Percentiles rank a stretch among this genome's conserved stretches.
Conservation (phyloP, 225 moss, liverwort and hornwort species). For the Marchantia paleacea region DNA sequence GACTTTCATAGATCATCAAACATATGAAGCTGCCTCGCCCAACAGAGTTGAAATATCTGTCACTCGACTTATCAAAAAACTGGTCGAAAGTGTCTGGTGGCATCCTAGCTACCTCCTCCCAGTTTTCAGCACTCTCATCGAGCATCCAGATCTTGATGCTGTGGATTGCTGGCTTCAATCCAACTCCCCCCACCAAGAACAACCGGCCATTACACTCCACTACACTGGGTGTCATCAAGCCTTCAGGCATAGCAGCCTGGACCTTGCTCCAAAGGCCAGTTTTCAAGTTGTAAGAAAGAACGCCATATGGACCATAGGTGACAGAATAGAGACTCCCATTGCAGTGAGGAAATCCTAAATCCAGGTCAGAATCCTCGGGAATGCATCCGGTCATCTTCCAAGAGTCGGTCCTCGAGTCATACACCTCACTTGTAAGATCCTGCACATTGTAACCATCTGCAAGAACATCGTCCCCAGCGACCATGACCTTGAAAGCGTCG, state of each 20-base stretch:
- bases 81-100: constrained; percentile 15
- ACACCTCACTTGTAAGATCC: constrained; percentile 35
- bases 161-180: constrained; percentile 14
- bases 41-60: not conserved
- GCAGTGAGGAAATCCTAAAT: constrained; percentile 19
- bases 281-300: constrained; percentile 22
- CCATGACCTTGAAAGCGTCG: constrained; percentile 32
- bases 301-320: constrained; percentile 28
- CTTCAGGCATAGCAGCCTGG: constrained; percentile 23
- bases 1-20: constrained; percentile 23
- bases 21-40: constrained; percentile 30
- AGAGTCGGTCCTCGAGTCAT: constrained; percentile 23
- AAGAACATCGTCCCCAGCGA: constrained; percentile 32
- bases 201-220: constrained; percentile 30
- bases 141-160: constrained; percentile 28
- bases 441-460: constrained; percentile 24
- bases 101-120: constrained; percentile 24
- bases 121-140: not conserved
- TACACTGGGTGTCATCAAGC: constrained; percentile 25
- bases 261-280: constrained; percentile 24
- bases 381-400: constrained; percentile 27
- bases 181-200: constrained; percentile 31
- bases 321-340: constrained; percentile 27
- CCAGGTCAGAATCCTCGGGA: constrained; percentile 17
- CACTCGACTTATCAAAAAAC: constrained; percentile 20